Percentiles rank a stretch among this genome's conserved stretches.
These are phyloP conservation scores for Phytophthora cactorum DNA, from an alignment of 352 stramenopile species.

Conservation along the genomic window DNA sequence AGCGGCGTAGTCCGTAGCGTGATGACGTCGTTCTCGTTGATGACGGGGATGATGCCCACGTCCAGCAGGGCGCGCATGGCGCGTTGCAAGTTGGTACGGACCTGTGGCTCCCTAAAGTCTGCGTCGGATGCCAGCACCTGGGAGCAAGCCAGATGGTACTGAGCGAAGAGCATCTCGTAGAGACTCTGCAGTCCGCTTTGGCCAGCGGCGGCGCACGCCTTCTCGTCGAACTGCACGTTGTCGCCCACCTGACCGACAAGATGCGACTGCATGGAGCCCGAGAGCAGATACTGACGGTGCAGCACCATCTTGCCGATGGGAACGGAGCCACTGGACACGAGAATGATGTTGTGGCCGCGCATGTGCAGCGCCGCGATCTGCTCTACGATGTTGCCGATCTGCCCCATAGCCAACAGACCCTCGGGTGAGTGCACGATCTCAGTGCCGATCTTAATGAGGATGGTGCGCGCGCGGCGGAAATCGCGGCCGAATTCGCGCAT, in stretches of 20 bases:
- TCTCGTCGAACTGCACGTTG: slow-evolving; percentile 73
- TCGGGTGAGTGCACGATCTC: slow-evolving; percentile 86
- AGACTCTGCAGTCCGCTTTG: slow-evolving; percentile 85
- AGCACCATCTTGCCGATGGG: slow-evolving; percentile 84
- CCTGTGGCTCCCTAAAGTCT: slow-evolving; percentile 70
- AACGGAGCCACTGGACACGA: slow-evolving; percentile 84
- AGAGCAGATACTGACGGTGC: slow-evolving; percentile 82
- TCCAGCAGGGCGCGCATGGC: slow-evolving; percentile 73
- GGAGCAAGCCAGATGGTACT: slow-evolving; percentile 86
- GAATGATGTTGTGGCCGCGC: slow-evolving; percentile 82
- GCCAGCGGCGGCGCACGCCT: slow-evolving; percentile 68
- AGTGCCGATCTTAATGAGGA: slow-evolving; percentile 88
- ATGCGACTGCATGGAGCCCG: slow-evolving; percentile 85
- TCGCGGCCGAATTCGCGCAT: slow-evolving; percentile 44
- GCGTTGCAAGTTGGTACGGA: slow-evolving; percentile 71
- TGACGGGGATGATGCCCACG: slow-evolving; percentile 85
- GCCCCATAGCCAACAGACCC: slow-evolving; percentile 80
- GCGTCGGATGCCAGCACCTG: slow-evolving; percentile 83
- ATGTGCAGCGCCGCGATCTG: slow-evolving; percentile 86
- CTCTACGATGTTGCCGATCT: slow-evolving; percentile 87
- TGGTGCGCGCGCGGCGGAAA: slow-evolving; percentile 66
- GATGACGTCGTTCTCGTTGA: slow-evolving; percentile 91
- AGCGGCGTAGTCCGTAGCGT: slow-evolving; percentile 69
- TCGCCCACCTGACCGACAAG: slow-evolving; percentile 66
- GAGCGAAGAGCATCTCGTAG: slow-evolving; percentile 87